A percentile compares a stretch with the other conserved stretches of the same genome.
phyloP scores from a whole-genome alignment of 139 green algal genomes.

The Marvania coccoides region DNA sequence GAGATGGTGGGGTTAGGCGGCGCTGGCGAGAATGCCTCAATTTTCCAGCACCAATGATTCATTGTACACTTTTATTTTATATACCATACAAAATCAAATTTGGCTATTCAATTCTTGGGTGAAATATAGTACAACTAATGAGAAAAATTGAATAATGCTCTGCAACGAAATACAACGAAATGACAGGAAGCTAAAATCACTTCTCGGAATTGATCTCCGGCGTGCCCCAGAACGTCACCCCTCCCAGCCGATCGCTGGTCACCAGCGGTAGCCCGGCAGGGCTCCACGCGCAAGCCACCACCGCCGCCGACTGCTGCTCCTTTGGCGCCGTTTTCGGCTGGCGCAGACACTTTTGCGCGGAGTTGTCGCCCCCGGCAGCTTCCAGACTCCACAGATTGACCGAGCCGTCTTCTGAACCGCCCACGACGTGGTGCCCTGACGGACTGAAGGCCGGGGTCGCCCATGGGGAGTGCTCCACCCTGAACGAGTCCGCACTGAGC shows the following conservation, averaged over 20 bases:
- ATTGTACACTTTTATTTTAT: too few species aligned
- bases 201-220: too few species aligned
- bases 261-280: not conserved
- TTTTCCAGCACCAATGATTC: too few species aligned
- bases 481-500: not conserved
- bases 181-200: too few species aligned
- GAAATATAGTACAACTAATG: not conserved
- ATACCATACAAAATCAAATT: too few species aligned
- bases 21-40: too few species aligned
- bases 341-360: too few species aligned
- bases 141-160: too few species aligned
- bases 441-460: constrained; percentile 2
- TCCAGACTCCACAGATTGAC: constrained; percentile 42
- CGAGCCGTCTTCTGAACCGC: constrained; percentile 29
- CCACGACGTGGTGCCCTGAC: constrained; percentile 21
- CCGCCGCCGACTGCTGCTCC: not conserved
- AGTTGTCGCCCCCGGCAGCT: too few species aligned
- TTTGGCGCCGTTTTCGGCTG: too few species aligned
- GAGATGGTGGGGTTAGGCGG: constrained; percentile 28
- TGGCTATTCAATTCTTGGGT: too few species aligned
- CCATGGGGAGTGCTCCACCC: not conserved
- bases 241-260: not conserved
- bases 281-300: constrained; percentile 2
- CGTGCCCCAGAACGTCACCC: not conserved
- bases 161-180: too few species aligned